Evolutionary conservation across 164 flowering plant genomes (phyloP).

Genomic region (Vitis amurensis): DNA sequence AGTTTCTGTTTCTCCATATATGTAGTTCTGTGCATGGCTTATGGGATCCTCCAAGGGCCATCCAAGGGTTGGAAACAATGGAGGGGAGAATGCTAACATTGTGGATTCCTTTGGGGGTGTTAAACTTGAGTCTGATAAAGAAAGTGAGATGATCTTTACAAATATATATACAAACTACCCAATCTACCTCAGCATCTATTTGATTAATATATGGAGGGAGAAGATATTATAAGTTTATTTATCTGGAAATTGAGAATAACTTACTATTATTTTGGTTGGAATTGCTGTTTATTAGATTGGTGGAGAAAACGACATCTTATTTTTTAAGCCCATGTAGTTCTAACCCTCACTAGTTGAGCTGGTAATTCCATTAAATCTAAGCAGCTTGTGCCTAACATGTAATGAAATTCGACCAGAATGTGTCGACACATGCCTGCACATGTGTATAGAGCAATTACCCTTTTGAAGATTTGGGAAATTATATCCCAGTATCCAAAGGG

Average conservation of each 20-base stretch:
- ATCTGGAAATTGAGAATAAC: not conserved
- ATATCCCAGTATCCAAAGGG: no score
- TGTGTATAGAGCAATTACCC: no score
- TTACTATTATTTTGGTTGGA: no score
- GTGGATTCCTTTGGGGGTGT: not conserved
- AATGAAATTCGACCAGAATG: no score
- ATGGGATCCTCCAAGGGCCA: constrained; percentile 18
- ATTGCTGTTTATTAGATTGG: no score
- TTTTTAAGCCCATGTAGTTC: not conserved
- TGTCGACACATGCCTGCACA: no score
- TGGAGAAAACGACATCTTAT: not conserved
- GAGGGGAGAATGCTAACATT: constrained; percentile 24
- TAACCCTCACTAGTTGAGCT: no score
- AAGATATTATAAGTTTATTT: not conserved
- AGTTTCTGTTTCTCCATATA: not conserved
- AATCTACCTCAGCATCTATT: not conserved
- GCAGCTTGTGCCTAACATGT: no score
- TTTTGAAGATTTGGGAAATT: no score
- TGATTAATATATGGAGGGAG: not conserved
- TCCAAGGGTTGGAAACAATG: constrained; percentile 17
- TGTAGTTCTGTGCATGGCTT: constrained; percentile 7
- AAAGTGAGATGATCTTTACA: constrained; percentile 5
- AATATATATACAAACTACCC: not conserved
- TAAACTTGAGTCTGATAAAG: not conserved
- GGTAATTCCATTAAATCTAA: no score